phyloP scores from a whole-genome alignment of 768 basidiomycete species.

The Termitomyces titanicus region DNA sequence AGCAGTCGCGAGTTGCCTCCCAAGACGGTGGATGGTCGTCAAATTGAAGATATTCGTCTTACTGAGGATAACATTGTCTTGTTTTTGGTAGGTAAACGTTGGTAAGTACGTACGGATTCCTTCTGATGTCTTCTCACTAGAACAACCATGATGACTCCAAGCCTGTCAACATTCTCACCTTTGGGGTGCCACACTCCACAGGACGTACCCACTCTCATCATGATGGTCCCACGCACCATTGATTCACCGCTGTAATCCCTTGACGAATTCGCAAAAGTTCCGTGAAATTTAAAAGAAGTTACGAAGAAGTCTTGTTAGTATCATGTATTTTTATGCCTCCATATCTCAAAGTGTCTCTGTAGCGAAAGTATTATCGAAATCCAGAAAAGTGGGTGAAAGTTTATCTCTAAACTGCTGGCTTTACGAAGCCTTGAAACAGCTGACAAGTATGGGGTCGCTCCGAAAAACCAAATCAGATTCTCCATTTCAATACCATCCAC shows the following conservation, averaged over 20 bases:
- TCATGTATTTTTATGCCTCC: not conserved
- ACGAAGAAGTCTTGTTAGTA: not conserved
- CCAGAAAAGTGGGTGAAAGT: not conserved
- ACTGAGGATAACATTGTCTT: conserved; percentile 63
- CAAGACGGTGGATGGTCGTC: conserved; percentile 39
- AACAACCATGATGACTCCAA: conserved; percentile 34
- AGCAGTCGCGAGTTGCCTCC: conserved; percentile 38
- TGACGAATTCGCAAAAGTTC: not conserved
- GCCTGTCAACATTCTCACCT: conserved; percentile 45
- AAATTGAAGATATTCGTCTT: conserved; percentile 46
- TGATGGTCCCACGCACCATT: conserved; percentile 19
- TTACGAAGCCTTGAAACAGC: not conserved
- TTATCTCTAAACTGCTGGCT: not conserved
- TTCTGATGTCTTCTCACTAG: conserved; percentile 18
- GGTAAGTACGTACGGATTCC: not conserved
- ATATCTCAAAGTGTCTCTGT: not conserved
- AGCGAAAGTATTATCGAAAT: not conserved
- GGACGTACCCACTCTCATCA: conserved; percentile 20
- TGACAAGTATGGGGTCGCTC: too few species aligned
- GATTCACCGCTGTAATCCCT: not conserved
- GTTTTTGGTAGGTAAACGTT: conserved; percentile 40
- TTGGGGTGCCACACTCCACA: conserved; percentile 31
- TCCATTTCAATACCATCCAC: conserved; percentile 59
- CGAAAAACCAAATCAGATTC: not conserved
- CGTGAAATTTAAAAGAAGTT: not conserved